Base-by-base conservation (phyloP, 345 rosid genomes). In the Nasturtium officinale region DNA sequence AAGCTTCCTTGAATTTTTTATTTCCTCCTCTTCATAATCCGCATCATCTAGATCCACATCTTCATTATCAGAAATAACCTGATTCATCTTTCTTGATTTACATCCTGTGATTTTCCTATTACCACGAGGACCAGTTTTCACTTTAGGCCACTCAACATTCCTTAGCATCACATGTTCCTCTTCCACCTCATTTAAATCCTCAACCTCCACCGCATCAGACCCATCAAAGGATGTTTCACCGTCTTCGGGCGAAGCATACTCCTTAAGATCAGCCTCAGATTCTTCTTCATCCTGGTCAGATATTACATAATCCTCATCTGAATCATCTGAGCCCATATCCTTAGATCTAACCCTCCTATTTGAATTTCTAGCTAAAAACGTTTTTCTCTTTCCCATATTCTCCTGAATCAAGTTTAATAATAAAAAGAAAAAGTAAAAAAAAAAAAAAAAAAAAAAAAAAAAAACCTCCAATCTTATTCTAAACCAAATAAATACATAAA, bases 281-380 rank as follows among this genome's bases (percentile, higher is more conserved):
- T 76, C 88, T 42, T 80, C 86, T 35, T 77, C 79, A 61, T 85
- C 92, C 78, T 86, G 97, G 40, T 86, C 82, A 0, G 96, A 95
- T 78, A 87, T 75, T 35, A 90, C 98, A 74, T 89, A 96, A 85
- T 96, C 99, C 83, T 96, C 98, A 82, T 96, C 99, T 0, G 99
- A 96, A 73, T 85, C 96, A 78, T 95, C 98, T 1, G 99, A 96
- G 61, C 70, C 87, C 37, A 78, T 80, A 60, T 83, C 87, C 55
- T 84, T 80, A 32, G 87, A 82, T 84, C 87, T 78, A 45, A 58
- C 76, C 81, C 77, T 82, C 57, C 29, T 83, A 82, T 67, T 85
- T 15, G 75, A 82, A 63, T 79, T 84, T 48, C 87, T 79, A 73
- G 76, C 83, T 75, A 81, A 64, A 77, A 57, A 82, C 78, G 82